Base-by-base conservation (phyloP, 768 basidiomycete genomes). In the Pulveroboletus sp. region DNA sequence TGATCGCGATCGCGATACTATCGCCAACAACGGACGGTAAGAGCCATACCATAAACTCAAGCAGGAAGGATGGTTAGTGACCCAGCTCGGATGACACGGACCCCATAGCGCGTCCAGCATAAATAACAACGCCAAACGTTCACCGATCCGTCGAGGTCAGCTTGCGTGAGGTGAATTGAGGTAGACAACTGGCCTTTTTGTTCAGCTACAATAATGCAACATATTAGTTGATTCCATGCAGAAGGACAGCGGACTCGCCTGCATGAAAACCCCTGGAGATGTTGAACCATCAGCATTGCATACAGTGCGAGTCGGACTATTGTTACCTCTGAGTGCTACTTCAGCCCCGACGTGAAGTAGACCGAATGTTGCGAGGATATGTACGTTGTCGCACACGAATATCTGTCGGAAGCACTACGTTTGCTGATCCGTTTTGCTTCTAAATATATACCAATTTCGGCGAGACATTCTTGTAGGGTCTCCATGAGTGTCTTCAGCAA, bases 21-120 rank as follows among this genome's bases (percentile, higher is more conserved):
- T 79, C 75, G 4, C 78, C 84, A 9, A 87, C 69, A 14, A 89
- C 69, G 5, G 80, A 83, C 20, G 82, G 83, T 0, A 82, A 78
- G 24, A 84, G 72, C 87, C 87, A 90, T 34, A 90, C 69, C 7
- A 84, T 57, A 23, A 89, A 59, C 59, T 88, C 80, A 19, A 90
- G 72, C 4, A 82, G 83, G 38, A 20, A 31, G n/a, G 34, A 25
- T 13, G 1, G 27, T 49, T 6, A 34, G 29, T 27, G 34, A 45
- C 40, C 47, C 21, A 32, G 24, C 12, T 17, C 17, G 20, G n/a
- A 27, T 11, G 9, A 43, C 23, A 41, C 49, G 13, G 33, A 61
- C 55, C 36, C 72, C 27, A 75, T 59, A 12, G 65, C 64, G n/a
- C 67, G 53, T 31, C 50, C 21, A 24, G 62, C 55, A 32, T 71